Evolutionary conservation across 495 filamentous ascomycete genomes (phyloP).

Genomic region (Podospora conica): DNA sequence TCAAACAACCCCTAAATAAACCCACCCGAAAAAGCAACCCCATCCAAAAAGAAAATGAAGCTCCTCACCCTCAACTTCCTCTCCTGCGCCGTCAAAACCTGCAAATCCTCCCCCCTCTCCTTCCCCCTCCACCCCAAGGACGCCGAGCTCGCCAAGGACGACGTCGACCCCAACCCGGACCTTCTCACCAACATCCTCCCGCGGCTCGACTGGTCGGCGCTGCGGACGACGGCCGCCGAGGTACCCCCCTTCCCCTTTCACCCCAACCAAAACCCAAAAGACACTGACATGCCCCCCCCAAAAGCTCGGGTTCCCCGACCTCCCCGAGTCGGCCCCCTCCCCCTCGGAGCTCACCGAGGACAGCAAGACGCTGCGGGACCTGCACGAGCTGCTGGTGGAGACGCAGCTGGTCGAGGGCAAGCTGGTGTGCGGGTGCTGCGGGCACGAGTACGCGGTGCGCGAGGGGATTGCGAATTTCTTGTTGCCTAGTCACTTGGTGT

Average conservation of each 20-base stretch:
- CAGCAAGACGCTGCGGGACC: conserved; percentile 62
- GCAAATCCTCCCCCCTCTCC: conserved; percentile 67
- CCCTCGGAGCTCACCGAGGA: conserved; percentile 53
- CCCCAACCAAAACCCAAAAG: too few species aligned
- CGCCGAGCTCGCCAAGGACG: conserved; percentile 77
- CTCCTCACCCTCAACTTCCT: conserved; percentile 95
- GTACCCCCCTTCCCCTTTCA: conserved; percentile 36
- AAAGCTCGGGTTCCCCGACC: conserved; percentile 74
- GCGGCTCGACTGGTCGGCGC: conserved; percentile 79
- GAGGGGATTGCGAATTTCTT: conserved; percentile 97
- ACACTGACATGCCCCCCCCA: not conserved
- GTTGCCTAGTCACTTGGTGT: conserved; percentile 83
- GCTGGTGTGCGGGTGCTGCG: conserved; percentile 84
- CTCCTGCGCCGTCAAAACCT: conserved; percentile 89
- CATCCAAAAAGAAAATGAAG: too few species aligned
- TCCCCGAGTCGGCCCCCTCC: conserved; percentile 58
- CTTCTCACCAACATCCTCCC: conserved; percentile 79
- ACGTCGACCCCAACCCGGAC: conserved; percentile 68
- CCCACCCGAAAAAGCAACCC: conserved; percentile 2
- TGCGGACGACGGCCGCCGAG: conserved; percentile 70
- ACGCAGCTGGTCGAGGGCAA: conserved; percentile 83
- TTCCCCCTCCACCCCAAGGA: conserved; percentile 90
- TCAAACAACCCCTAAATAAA: not conserved
- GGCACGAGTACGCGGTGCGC: conserved; percentile 85
- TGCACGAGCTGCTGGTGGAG: conserved; percentile 81